phyloP scores from a whole-genome alignment of 495 filamentous ascomycete genomes.

The Podospora comata region DNA sequence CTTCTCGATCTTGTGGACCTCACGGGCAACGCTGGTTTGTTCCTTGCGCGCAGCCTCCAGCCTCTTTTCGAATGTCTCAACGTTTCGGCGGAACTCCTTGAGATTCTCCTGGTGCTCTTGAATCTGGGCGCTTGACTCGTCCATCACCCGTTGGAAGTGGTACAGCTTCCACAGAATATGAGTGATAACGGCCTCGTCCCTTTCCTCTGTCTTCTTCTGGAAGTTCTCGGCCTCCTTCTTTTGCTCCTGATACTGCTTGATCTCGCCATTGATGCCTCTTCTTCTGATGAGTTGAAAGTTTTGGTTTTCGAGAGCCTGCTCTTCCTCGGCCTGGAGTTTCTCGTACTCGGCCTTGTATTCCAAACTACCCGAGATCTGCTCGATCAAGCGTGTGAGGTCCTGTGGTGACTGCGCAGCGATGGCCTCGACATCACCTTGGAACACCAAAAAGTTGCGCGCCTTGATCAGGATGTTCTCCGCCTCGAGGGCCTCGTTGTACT shows the following conservation, averaged over 20 bases:
- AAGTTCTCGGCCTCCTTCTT: slow-evolving; percentile 95
- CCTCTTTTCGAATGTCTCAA: slow-evolving; percentile 78
- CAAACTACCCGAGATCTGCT: slow-evolving; percentile 94
- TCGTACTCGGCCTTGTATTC: slow-evolving; percentile 97
- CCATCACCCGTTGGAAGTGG: slow-evolving; percentile 90
- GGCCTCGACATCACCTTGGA: slow-evolving; percentile 97
- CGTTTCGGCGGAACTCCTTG: slow-evolving; percentile 84
- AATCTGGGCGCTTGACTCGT: slow-evolving; percentile 86
- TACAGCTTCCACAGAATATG: slow-evolving; percentile 97
- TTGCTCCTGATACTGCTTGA: slow-evolving; percentile 95
- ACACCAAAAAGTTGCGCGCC: slow-evolving; percentile 95
- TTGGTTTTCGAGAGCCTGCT: slow-evolving; percentile 84
- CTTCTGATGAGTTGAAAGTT: slow-evolving; percentile 81
- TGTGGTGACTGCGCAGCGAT: slow-evolving; percentile 91
- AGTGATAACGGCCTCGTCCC: slow-evolving; percentile 87
- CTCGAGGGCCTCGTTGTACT: slow-evolving; percentile 93
- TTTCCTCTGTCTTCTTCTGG: slow-evolving; percentile 79
- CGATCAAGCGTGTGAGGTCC: slow-evolving; percentile 91
- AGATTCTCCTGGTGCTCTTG: slow-evolving; percentile 93
- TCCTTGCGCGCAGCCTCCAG: slow-evolving; percentile 85
- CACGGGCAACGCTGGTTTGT: slow-evolving; percentile 72
- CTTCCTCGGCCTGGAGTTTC: slow-evolving; percentile 74
- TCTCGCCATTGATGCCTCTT: slow-evolving; percentile 93
- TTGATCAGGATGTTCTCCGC: slow-evolving; percentile 96
- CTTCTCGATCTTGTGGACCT: slow-evolving; percentile 77